Evolutionary conservation across 2,329 filamentous ascomycete species (phyloP).

Genomic region (Seiridium unicorne): DNA sequence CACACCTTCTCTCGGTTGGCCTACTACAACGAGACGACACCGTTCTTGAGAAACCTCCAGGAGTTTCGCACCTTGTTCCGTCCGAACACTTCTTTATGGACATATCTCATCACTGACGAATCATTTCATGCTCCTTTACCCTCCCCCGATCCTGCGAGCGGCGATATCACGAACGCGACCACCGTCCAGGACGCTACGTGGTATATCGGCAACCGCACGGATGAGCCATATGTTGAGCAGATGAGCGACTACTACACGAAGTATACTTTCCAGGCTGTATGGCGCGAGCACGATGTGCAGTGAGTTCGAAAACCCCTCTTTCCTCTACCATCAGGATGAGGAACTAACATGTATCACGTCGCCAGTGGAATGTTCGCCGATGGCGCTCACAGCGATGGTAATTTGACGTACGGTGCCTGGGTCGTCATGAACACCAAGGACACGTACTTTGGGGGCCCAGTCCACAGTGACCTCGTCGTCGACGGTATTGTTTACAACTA

Average conservation of each 20-base stretch:
- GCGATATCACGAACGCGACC: slow-evolving; percentile 44
- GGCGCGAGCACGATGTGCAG: slow-evolving; percentile 45
- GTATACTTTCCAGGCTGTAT: slow-evolving; percentile 59
- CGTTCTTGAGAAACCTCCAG: slow-evolving; percentile 55
- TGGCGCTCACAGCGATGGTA: slow-evolving; percentile 47
- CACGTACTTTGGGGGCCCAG: slow-evolving; percentile 60
- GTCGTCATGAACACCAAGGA: slow-evolving; percentile 64
- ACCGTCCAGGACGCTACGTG: slow-evolving; percentile 58
- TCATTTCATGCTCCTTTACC: slow-evolving; percentile 47
- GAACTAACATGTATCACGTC: slow-evolving; percentile 15
- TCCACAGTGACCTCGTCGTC: slow-evolving; percentile 61
- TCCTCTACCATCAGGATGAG: too few relatives aligned
- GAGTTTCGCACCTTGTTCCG: slow-evolving; percentile 62
- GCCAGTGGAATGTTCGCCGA: slow-evolving; percentile 56
- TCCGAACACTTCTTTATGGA: slow-evolving; percentile 59
- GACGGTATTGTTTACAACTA: slow-evolving; percentile 68
- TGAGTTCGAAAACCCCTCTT: too few relatives aligned
- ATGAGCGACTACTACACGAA: slow-evolving; percentile 65
- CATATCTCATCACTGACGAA: slow-evolving; percentile 59
- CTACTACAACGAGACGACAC: slow-evolving; percentile 56
- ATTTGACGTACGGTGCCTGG: slow-evolving; percentile 58
- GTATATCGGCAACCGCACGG: slow-evolving; percentile 52
- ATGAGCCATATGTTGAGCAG: slow-evolving; percentile 54
- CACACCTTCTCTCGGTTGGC: slow-evolving; percentile 60
- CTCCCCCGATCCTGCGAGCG: slow-evolving; percentile 37